Evolutionary conservation across 371 early-diverging fungal species (phyloP).

Genomic region (Fennellomyces sp.): DNA sequence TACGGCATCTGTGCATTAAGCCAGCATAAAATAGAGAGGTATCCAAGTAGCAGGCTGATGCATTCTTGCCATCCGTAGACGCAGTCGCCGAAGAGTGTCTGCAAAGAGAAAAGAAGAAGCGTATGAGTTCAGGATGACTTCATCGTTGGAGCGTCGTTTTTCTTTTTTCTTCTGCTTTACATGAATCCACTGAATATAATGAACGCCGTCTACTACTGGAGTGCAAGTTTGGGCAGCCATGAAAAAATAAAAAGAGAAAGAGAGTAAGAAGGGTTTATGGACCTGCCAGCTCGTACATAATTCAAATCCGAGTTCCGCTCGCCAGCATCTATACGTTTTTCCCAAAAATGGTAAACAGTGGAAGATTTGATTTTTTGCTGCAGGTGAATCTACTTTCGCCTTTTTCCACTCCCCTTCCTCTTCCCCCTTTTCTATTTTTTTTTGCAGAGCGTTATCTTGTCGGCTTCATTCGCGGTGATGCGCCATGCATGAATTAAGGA

Average conservation of each 20-base stretch:
- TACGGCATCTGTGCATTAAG: slow-evolving; percentile 82
- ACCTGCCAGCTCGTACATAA: not conserved
- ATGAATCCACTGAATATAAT: slow-evolving; percentile 37
- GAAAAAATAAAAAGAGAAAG: not conserved
- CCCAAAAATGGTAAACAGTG: not conserved
- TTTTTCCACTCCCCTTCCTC: no score
- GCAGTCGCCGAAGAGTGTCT: slow-evolving; percentile 59
- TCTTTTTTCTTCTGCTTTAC: slow-evolving; percentile 15
- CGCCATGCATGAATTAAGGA: no score
- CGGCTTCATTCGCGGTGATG: no score
- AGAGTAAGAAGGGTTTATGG: not conserved
- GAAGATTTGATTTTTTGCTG: no score
- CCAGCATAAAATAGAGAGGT: slow-evolving; percentile 74
- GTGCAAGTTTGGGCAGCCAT: slow-evolving; percentile 5
- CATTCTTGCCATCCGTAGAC: slow-evolving; percentile 53
- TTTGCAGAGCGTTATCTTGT: no score
- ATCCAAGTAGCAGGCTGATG: slow-evolving; percentile 55
- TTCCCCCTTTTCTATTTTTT: no score
- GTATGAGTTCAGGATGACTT: not conserved
- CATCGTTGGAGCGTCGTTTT: not conserved
- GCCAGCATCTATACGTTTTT: not conserved
- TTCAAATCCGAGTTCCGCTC: not conserved
- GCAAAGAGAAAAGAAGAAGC: not conserved
- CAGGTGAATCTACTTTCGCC: no score
- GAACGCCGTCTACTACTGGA: slow-evolving; percentile 14